Conservation (phyloP, 768 basidiomycete species). For the Leccinum truebloodii region DNA sequence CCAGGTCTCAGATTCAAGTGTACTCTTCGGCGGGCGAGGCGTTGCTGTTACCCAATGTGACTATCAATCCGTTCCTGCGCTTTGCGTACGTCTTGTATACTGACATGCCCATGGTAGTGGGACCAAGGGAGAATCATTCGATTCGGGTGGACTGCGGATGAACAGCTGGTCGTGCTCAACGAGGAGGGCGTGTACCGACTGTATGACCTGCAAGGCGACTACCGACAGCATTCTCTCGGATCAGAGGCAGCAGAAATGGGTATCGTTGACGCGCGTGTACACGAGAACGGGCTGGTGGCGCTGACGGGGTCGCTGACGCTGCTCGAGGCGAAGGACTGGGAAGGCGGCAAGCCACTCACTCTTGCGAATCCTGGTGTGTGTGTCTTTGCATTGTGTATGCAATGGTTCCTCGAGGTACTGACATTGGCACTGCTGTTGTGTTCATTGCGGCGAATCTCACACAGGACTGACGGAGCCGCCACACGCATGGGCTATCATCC, state of each 20-base stretch:
- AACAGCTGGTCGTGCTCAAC: constrained; percentile 80
- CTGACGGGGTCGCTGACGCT: constrained; percentile 74
- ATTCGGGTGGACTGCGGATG: constrained; percentile 84
- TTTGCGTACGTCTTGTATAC: background rate
- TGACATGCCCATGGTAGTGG: constrained; percentile 61
- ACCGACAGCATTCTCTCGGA: constrained; percentile 83
- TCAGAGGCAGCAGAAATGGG: constrained; percentile 80
- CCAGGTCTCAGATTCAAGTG: constrained; percentile 83
- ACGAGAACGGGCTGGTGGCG: constrained; percentile 86
- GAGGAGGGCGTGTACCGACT: constrained; percentile 92
- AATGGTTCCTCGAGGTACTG: constrained; percentile 3
- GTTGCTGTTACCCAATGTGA: constrained; percentile 69
- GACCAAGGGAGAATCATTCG: constrained; percentile 81
- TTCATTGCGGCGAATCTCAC: background rate
- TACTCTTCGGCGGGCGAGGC: constrained; percentile 85
- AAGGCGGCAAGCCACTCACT: constrained; percentile 69
- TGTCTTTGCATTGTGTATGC: constrained; percentile 15
- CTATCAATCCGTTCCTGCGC: constrained; percentile 33
- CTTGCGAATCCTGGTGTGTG: constrained; percentile 76
- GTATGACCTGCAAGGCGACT: constrained; percentile 86
- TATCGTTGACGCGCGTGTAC: constrained; percentile 81
- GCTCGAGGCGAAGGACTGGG: constrained; percentile 89
- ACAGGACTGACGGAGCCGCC: constrained; percentile 78
- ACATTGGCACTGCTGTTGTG: background rate
- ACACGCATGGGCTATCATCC: constrained; percentile 83